These are phyloP conservation scores for Aspergillus versicolor DNA, from an alignment of 2,329 filamentous ascomycete species.

Conservation along the genomic window DNA sequence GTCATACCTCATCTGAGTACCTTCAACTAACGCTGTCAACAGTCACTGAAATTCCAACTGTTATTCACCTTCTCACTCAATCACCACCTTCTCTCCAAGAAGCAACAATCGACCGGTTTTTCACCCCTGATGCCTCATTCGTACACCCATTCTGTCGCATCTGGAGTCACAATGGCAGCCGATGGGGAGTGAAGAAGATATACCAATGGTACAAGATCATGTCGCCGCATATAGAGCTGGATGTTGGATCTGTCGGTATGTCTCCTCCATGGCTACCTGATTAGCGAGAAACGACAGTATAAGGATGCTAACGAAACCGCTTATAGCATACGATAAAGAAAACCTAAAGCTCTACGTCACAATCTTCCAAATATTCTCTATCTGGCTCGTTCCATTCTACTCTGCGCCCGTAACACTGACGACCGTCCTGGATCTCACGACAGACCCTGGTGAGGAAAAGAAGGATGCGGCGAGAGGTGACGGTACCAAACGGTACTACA, in stretches of 20 bases:
- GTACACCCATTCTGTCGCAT: constrained; percentile 77
- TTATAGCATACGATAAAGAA: constrained; percentile 65
- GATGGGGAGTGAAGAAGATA: constrained; percentile 66
- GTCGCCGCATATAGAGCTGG: constrained; percentile 68
- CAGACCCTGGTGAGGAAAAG: constrained; percentile 35
- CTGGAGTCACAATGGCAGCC: constrained; percentile 59
- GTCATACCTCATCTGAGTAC: not conserved
- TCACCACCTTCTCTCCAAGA: constrained; percentile 66
- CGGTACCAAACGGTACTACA: constrained; percentile 61
- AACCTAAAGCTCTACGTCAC: constrained; percentile 70
- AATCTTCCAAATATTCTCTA: constrained; percentile 71
- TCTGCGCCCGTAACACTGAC: constrained; percentile 66
- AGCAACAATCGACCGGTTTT: constrained; percentile 68
- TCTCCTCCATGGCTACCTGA: not conserved
- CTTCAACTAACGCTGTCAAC: not conserved
- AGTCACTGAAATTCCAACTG: constrained; percentile 60
- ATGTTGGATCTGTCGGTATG: constrained; percentile 61
- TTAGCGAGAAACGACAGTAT: not conserved
- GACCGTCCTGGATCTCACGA: constrained; percentile 63
- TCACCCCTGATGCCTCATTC: constrained; percentile 70
- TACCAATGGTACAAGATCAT: constrained; percentile 85
- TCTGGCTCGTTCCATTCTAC: constrained; percentile 78
- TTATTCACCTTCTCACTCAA: constrained; percentile 69
- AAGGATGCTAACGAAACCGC: constrained; percentile 4
- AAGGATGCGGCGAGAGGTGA: constrained; percentile 14